These are phyloP conservation scores for Logfia minima DNA, from an alignment of 129 eudicot species.

Conservation along the genomic window DNA sequence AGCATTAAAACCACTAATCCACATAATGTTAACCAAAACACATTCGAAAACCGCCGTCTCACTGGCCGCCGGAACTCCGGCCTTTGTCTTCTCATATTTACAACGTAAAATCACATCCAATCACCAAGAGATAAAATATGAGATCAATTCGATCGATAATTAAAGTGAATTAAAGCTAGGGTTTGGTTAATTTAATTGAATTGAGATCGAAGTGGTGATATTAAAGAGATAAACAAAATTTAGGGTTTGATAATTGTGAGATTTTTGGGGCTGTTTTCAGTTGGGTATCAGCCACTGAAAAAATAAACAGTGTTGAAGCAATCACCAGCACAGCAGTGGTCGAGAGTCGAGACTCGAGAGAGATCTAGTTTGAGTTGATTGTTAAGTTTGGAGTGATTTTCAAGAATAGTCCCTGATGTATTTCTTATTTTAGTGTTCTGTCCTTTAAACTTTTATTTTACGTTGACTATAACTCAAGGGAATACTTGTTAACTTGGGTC, in stretches of 20 bases:
- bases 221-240: neutral
- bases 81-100: slow-evolving; percentile 67
- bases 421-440: neutral
- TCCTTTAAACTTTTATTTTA: neutral
- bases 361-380: neutral
- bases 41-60: slow-evolving; percentile 68
- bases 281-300: slow-evolving; percentile 6
- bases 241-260: slow-evolving; percentile 9
- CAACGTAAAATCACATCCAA: slow-evolving; percentile 28
- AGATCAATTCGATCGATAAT: neutral
- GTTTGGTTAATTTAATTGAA: neutral
- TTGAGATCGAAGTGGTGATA: slow-evolving; percentile 18
- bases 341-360: neutral
- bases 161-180: neutral
- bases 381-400: neutral
- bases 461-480: neutral
- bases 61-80: slow-evolving; percentile 68
- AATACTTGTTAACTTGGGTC: neutral
- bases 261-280: neutral
- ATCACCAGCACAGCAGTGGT: neutral
- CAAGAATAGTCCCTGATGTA: neutral
- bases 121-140: neutral
- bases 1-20: slow-evolving; percentile 63
- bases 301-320: neutral
- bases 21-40: slow-evolving; percentile 65